Base-by-base conservation (phyloP, 441 rosid species). In the Erodium trifolium region DNA sequence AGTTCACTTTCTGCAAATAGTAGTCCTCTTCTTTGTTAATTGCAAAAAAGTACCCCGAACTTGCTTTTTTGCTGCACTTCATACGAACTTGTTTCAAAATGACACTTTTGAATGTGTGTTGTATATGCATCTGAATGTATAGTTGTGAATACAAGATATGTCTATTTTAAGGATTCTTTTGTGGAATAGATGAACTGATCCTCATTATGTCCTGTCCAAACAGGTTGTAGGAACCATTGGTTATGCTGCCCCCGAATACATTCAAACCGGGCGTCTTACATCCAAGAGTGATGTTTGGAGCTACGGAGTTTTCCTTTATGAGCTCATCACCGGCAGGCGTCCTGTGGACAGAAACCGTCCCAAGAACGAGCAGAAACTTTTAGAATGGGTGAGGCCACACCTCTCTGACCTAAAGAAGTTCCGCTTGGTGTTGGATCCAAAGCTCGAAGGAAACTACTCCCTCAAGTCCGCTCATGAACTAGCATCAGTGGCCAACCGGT, bases 211-310 rank as follows among this genome's bases (percentile, higher is more conserved):
- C 41, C 6, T 53, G 60, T 53, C 60, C 60, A 53, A 70, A 68
- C 77, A 93, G 96, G 96, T 91, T 64, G 96, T 93, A 49, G 99
- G 97, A 62, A 93, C 99, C 69, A 80, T 85, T 87, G 97, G 96
- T 70, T 93, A 93, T 84, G 95, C 91, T 16, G 93, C 98, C 39
- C 98, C 97, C 1, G 98, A 93, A 35, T 93, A 93, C 69, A 43
- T 93, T 51, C 95, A 83, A 57, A 91, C 97, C 0, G 98, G 98
- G 7, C 93, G 95, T 74, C 87, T 93, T 35, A 89, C 97, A 37
- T 80, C 88, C 10, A 87, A 87, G 84, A 93, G 80, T 66, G 98
- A 93, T 41, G 92, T 93, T 17, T 91, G 97, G 97, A 88, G 98
- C 76, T 93, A 85, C 71, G 97, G 97, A 5, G 96, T 93, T 18